Conservation (phyloP, 2,329 filamentous ascomycete genomes). For the Eutypella sp. region DNA sequence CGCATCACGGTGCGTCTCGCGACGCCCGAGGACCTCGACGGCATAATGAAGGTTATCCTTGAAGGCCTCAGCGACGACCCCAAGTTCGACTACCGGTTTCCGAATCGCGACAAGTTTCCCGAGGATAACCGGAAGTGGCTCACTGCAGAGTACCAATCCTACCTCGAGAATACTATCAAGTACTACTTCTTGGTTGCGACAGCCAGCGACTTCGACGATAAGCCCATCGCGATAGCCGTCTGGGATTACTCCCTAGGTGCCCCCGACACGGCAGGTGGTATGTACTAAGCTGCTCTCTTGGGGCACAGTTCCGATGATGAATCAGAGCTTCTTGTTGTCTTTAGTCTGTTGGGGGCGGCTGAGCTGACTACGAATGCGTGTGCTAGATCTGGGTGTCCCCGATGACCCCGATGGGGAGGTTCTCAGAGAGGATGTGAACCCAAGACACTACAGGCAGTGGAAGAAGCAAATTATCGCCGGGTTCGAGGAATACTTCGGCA, state of each 20-base stretch:
- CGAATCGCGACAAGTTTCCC: constrained; percentile 6
- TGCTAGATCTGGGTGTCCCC: constrained; percentile 9
- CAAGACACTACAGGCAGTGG: constrained; percentile 6
- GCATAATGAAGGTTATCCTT: constrained; percentile 7
- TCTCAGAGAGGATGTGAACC: constrained; percentile 6
- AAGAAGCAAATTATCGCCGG: constrained; percentile 4
- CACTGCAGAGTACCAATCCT: constrained; percentile 10
- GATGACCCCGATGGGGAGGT: constrained; percentile 4
- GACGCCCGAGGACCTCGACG: constrained; percentile 10
- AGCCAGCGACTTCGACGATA: constrained; percentile 8
- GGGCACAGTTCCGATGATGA: neutral
- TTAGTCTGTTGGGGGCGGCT: neutral
- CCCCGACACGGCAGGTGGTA: constrained; percentile 8
- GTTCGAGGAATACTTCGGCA: constrained; percentile 5
- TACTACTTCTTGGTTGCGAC: constrained; percentile 11
- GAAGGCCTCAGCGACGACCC: constrained; percentile 11
- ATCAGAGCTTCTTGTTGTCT: neutral
- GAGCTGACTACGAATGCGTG: neutral
- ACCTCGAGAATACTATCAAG: constrained; percentile 11
- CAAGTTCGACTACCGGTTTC: constrained; percentile 12
- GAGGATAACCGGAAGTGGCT: constrained; percentile 11
- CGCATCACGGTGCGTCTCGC: constrained; percentile 7
- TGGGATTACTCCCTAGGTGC: constrained; percentile 7
- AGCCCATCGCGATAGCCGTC: constrained; percentile 6
- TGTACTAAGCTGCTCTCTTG: neutral